Evolutionary conservation across 2,329 filamentous ascomycete species (phyloP).

Genomic region (Monosporascus sp.): DNA sequence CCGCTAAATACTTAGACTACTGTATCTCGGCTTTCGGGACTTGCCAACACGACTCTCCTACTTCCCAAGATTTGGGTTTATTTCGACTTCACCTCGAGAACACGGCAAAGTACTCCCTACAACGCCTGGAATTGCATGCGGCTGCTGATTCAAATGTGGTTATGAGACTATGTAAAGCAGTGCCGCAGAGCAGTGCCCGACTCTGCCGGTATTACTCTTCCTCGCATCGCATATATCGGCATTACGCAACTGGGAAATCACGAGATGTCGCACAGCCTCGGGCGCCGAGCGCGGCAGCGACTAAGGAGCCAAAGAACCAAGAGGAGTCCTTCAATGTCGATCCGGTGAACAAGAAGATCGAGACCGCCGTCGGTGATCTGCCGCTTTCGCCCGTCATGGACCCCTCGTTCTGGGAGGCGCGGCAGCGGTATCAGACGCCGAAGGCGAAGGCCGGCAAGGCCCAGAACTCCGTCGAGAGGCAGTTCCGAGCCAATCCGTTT

Average conservation of each 20-base stretch:
- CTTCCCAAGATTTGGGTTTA: too few species aligned
- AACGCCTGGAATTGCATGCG: not conserved
- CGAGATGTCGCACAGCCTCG: not conserved
- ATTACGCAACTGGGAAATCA: slow-evolving; percentile 9
- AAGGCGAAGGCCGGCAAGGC: slow-evolving; percentile 30
- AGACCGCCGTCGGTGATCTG: slow-evolving; percentile 39
- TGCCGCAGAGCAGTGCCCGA: slow-evolving; percentile 19
- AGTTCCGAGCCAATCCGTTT: slow-evolving; percentile 57
- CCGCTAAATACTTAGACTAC: too few species aligned
- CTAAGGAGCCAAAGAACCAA: slow-evolving; percentile 10
- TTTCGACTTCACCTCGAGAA: too few species aligned
- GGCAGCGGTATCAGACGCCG: slow-evolving; percentile 34
- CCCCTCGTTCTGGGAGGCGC: slow-evolving; percentile 40
- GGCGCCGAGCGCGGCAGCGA: slow-evolving; percentile 2
- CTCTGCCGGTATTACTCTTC: slow-evolving; percentile 5
- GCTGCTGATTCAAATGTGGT: slow-evolving; percentile 15
- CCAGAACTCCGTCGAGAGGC: slow-evolving; percentile 46
- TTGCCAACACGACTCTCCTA: too few species aligned
- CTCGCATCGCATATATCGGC: slow-evolving; percentile 6
- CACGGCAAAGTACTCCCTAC: too few species aligned
- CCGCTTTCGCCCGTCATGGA: slow-evolving; percentile 52
- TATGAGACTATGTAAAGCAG: slow-evolving; percentile 26
- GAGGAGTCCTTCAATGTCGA: slow-evolving; percentile 32
- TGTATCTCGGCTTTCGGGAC: too few species aligned
- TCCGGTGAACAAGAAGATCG: slow-evolving; percentile 34